Base-by-base conservation (phyloP, 2,329 filamentous ascomycete genomes). In the Aureobasidium pullulans region DNA sequence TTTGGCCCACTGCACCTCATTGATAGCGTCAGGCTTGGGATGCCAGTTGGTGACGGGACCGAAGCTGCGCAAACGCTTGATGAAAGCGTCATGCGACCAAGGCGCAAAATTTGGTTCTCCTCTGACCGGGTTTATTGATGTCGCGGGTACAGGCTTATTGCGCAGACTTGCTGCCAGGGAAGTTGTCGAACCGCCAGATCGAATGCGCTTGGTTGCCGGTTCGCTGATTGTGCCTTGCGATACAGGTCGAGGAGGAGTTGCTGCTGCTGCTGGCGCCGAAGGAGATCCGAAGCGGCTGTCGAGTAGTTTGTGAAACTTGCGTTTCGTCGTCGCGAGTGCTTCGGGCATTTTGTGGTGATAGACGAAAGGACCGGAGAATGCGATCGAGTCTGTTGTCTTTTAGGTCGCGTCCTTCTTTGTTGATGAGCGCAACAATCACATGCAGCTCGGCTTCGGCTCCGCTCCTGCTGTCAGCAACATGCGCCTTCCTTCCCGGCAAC, bases 1-100 rank as follows among this genome's bases (percentile, higher is more conserved):
- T 77, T 93, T 96, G 0, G 92, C 92, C 94, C 94, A 99, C 71
- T 91, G 88, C 7, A 96, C 85, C 74, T 97, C 94, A 69, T 85
- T 90, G 66, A 97, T 86, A 36, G 79, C 80, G 56, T 92, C 84
- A 0, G 94, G 92, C 71, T 97, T 97, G 0, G 90, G 88, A n/a
- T 89, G 88, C 93, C 93, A 99, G 70, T 88, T 84, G 57, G 90
- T 94, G 49, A 97, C 85, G 65, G 93, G 90, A 69, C 93, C 88
- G 70, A 96, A 99, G 0, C 90, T 95, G 62, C 87, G 87, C 31
- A 99, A 79, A 28, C 94, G 80, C 66, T 82, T 84, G 10, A 97
- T 79, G 62, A 97, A 91, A 65, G 90, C 85, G 40, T 85, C 84
- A 57, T 94, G 88, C 71, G 94, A 92, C 76, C 86, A 89, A 0